These are phyloP conservation scores for Serendipita sp. DNA, from an alignment of 768 basidiomycete genomes.

Conservation along the genomic window DNA sequence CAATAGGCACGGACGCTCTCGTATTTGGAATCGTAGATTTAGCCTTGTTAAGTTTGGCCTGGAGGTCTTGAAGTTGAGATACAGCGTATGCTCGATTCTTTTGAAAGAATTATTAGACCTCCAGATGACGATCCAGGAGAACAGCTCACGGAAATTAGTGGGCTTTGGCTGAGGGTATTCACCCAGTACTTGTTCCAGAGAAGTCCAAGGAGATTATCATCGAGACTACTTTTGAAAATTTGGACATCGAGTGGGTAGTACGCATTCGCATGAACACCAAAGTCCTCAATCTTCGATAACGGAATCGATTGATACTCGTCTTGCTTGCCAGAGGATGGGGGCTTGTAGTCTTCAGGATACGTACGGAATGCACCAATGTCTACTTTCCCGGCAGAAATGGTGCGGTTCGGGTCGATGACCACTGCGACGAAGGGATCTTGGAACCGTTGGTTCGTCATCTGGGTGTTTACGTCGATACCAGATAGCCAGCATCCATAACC, in stretches of 20 bases:
- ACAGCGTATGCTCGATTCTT: conserved; percentile 93
- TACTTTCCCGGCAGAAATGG: conserved; percentile 94
- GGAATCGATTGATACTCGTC: conserved; percentile 96
- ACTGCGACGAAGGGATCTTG: conserved; percentile 96
- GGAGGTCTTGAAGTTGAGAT: conserved; percentile 76
- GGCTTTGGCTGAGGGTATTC: conserved; percentile 86
- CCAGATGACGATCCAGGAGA: background rate
- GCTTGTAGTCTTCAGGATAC: conserved; percentile 89
- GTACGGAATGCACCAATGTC: conserved; percentile 99
- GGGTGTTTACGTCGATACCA: conserved; percentile 96
- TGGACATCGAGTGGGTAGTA: conserved; percentile 92
- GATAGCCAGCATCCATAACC: conserved; percentile 99
- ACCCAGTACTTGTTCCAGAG: conserved; percentile 99
- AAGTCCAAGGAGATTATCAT: conserved; percentile 73
- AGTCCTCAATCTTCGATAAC: conserved; percentile 94
- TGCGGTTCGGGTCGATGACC: conserved; percentile 96
- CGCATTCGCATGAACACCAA: conserved; percentile 92
- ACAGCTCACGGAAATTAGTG: conserved; percentile 60
- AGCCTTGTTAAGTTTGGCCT: conserved; percentile 73
- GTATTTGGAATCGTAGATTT: conserved; percentile 41
- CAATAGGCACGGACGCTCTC: conserved; percentile 30
- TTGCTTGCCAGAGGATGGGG: conserved; percentile 41
- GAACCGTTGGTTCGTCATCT: conserved; percentile 86
- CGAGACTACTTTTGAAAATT: conserved; percentile 84
- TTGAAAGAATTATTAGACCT: background rate